A percentile compares a stretch with the other conserved stretches of the same genome.
phyloP scores from a whole-genome alignment of 768 basidiomycete genomes.

The Pleurotus tuber-regium region DNA sequence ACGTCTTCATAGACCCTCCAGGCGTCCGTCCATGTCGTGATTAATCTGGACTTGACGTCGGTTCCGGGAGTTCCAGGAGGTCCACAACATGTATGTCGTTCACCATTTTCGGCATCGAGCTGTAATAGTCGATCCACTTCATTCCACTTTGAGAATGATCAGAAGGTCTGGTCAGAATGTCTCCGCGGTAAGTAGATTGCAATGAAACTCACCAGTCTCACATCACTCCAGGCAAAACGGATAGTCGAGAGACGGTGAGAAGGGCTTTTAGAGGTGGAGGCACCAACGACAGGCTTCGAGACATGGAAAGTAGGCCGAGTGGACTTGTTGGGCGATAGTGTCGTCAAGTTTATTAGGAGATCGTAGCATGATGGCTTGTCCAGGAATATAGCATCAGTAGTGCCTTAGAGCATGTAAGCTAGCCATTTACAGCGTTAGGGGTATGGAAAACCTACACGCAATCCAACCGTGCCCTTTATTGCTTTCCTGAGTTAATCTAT shows the following conservation, averaged over 20 bases:
- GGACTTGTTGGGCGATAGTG: constrained; percentile 55
- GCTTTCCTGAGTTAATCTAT: constrained; percentile 55
- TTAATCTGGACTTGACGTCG: constrained; percentile 32
- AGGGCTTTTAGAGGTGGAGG: constrained; percentile 35
- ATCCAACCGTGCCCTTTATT: constrained; percentile 73
- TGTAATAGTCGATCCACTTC: constrained; percentile 70
- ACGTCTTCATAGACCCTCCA: constrained; percentile 87
- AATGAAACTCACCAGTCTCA: constrained; percentile 54
- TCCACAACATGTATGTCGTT: constrained; percentile 34
- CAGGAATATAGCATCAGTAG: constrained; percentile 82
- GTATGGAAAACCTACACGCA: constrained; percentile 51
- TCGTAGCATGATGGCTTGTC: constrained; percentile 82
- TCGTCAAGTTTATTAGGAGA: constrained; percentile 76
- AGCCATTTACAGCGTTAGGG: constrained; percentile 2
- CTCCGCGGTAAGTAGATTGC: too few relatives aligned
- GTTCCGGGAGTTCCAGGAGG: constrained; percentile 24
- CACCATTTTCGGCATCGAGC: constrained; percentile 38
- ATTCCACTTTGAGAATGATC: constrained; percentile 67
- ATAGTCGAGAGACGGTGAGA: constrained; percentile 59
- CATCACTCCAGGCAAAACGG: constrained; percentile 82
- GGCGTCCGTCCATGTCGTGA: constrained; percentile 64
- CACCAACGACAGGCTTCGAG: constrained; percentile 39
- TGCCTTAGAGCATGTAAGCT: constrained; percentile 38
- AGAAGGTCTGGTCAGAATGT: too few relatives aligned
- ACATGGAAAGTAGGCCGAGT: constrained; percentile 67